Evolutionary conservation across 2,329 filamentous ascomycete species (phyloP), one percentile per base, ranked within the genome.

Genomic region (Aspergillus bombycis): DNA sequence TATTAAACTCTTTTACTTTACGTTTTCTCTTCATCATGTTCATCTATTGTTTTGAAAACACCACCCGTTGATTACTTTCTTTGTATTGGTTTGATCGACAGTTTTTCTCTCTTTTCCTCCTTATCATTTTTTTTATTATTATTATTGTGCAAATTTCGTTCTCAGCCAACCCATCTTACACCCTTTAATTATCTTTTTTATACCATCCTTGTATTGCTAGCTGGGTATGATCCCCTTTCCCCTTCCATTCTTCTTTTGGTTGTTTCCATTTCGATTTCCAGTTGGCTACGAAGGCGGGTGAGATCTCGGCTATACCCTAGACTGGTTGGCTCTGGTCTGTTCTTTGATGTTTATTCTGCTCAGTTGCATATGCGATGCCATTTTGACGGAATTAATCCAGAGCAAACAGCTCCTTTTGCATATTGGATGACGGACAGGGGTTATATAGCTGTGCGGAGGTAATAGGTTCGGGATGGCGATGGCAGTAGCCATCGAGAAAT

Each of bases 121-220:
- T 54, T 60, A 66, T 66, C 62, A 63, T 50, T 41, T 41, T 41
- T 41, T 41, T 41, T 41, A 41, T 38, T 36, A 36, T 36, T 36
- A 14, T 41, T 41, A 64, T 65, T 72, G 65, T 72, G 63, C 61
- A 70, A 72, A 72, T 71, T 68, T 64, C 61, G 59, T 73, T 72
- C 66, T 67, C 57, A 53, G 63, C 62, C 66, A 66, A 70, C 67
- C 65, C 55, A 50, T 62, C 69, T 65, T 72, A 71, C 67, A 62
- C 65, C 61, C 75, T 71, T 73, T 74, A 72, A 72, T 70, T 60
- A 71, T 73, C 62, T 58, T 67, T 66, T 59, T 68, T 72, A 70
- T 69, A 68, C 71, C 72, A 76, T 67, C 62, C 64, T 70, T 79
- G 76, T 77, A 78, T 78, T 78, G 76, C 72, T 78, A 78, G 68